phyloP scores from a whole-genome alignment of 805 yeast species.

The Saccharomyces eubayanus region DNA sequence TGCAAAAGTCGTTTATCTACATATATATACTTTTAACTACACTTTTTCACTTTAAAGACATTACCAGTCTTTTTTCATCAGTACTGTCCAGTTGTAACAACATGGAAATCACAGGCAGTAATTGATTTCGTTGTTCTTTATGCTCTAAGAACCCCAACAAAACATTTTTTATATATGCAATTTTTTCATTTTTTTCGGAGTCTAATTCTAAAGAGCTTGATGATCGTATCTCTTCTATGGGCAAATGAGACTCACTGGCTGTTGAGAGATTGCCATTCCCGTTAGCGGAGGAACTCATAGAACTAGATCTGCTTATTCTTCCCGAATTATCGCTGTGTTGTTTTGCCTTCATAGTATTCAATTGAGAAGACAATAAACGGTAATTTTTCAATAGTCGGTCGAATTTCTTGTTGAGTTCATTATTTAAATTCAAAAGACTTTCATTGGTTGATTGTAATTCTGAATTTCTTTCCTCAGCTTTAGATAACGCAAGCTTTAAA shows the following conservation, averaged over 20 bases:
- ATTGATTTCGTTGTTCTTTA: conserved; percentile 78
- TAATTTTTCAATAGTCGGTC: conserved; percentile 65
- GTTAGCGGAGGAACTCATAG: conserved; percentile 26
- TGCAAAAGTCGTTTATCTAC: background rate
- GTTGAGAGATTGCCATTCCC: background rate
- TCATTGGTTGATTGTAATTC: conserved; percentile 48
- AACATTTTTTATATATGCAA: conserved; percentile 82
- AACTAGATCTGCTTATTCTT: conserved; percentile 32
- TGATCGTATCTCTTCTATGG: background rate
- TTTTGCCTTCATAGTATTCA: conserved; percentile 37
- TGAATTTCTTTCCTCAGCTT: conserved; percentile 42
- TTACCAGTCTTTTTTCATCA: conserved; percentile 67
- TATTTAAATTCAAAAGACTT: conserved; percentile 52
- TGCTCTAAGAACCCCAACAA: conserved; percentile 86
- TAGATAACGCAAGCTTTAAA: conserved; percentile 46
- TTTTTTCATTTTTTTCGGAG: conserved; percentile 35
- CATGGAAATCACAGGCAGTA: conserved; percentile 78
- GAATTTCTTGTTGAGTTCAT: conserved; percentile 57
- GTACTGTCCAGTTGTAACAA: conserved; percentile 56
- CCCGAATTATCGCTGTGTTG: conserved; percentile 17
- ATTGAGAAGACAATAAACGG: conserved; percentile 53
- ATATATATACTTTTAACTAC: background rate
- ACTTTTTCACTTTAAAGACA: conserved; percentile 34
- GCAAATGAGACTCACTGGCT: background rate
- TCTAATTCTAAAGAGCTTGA: conserved; percentile 6